These are phyloP conservation scores for Candida silvicultrix DNA, from an alignment of 805 yeast genomes.

Conservation along the genomic window DNA sequence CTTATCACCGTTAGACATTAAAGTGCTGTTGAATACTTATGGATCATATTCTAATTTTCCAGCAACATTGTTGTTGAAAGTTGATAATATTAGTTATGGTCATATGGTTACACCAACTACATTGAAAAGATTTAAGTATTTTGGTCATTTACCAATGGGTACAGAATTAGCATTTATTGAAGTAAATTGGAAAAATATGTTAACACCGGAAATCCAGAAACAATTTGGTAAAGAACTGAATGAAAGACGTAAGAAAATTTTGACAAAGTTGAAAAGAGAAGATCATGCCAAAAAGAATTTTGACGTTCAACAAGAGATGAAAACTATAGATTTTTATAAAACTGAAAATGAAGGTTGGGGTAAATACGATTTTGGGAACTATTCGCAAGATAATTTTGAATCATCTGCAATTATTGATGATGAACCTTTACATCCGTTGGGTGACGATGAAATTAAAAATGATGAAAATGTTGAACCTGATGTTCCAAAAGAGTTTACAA, in stretches of 20 bases:
- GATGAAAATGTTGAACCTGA: slow-evolving; percentile 5
- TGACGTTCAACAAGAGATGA: slow-evolving; percentile 49
- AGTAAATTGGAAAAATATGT: slow-evolving; percentile 63
- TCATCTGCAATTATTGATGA: slow-evolving; percentile 17
- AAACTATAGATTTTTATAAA: slow-evolving; percentile 52
- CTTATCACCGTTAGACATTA: slow-evolving; percentile 73
- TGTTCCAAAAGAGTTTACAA: slow-evolving; percentile 27
- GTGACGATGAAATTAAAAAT: slow-evolving; percentile 9
- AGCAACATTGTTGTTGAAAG: slow-evolving; percentile 45
- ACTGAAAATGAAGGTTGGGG: slow-evolving; percentile 41
- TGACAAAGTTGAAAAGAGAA: slow-evolving; percentile 46
- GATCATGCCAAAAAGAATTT: slow-evolving; percentile 55
- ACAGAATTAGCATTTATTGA: slow-evolving; percentile 81
- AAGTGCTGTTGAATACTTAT: slow-evolving; percentile 58
- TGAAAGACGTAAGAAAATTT: slow-evolving; percentile 47
- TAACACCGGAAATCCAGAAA: slow-evolving; percentile 38
- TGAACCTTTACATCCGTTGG: slow-evolving; percentile 28
- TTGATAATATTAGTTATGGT: slow-evolving; percentile 69
- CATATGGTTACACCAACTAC: slow-evolving; percentile 53
- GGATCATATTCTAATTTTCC: slow-evolving; percentile 67
- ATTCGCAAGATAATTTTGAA: slow-evolving; percentile 6
- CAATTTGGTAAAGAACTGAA: slow-evolving; percentile 48
- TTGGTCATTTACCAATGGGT: slow-evolving; percentile 80
- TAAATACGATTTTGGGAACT: slow-evolving; percentile 25
- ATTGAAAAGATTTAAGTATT: slow-evolving; percentile 59